phyloP scores from a whole-genome alignment of 2,329 filamentous ascomycete species.

The Xylariomycetidae sp. region DNA sequence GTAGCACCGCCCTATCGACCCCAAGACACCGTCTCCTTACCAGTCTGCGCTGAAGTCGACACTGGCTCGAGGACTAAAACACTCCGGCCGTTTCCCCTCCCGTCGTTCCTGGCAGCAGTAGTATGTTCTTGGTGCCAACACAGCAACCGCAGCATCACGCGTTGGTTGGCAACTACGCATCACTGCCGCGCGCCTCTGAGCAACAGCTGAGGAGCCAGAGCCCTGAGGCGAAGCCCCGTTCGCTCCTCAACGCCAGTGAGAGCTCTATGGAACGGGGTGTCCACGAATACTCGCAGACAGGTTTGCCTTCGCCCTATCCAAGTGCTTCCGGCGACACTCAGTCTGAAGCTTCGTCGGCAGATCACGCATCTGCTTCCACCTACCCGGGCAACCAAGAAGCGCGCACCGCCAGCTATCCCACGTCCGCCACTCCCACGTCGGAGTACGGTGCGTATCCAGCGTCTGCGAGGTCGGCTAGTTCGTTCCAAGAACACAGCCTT shows the following conservation, averaged over 20 bases:
- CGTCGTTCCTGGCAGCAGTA: constrained; percentile 24
- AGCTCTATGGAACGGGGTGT: constrained; percentile 55
- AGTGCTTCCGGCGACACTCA: constrained; percentile 60
- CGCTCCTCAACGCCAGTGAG: constrained; percentile 24
- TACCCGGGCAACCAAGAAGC: constrained; percentile 80
- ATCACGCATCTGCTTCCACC: constrained; percentile 89
- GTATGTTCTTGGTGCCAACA: constrained; percentile 29
- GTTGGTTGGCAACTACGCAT: constrained; percentile 26
- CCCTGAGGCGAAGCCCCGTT: constrained; percentile 23
- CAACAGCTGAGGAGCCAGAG: constrained; percentile 22
- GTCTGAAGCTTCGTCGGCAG: constrained; percentile 83
- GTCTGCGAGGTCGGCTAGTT: constrained; percentile 66
- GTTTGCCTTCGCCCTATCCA: constrained; percentile 72
- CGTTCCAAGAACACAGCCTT: constrained; percentile 85
- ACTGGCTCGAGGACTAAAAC: constrained; percentile 29
- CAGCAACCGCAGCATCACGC: constrained; percentile 22
- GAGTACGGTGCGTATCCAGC: constrained; percentile 77
- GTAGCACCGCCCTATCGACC: constrained; percentile 19
- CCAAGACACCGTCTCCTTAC: constrained; percentile 21
- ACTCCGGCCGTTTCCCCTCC: constrained; percentile 21
- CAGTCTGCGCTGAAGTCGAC: constrained; percentile 21
- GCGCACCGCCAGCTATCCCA: constrained; percentile 63
- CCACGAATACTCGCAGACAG: constrained; percentile 78
- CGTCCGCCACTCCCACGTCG: constrained; percentile 77
- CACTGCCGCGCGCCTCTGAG: constrained; percentile 21